Conservation (phyloP, 306 rosid species). For the Casuarina glauca region DNA sequence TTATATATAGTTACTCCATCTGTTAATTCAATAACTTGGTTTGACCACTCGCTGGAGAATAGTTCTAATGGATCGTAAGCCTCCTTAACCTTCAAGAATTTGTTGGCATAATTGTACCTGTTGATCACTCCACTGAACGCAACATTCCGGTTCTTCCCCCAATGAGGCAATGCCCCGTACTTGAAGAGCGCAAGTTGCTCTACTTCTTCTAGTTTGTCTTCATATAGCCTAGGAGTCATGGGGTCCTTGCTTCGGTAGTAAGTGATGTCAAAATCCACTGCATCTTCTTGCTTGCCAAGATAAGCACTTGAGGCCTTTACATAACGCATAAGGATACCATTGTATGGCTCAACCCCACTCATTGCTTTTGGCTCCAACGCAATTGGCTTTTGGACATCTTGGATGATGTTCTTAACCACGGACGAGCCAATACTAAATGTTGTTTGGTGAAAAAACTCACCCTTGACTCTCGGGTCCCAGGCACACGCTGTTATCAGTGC, state of each 20-base stretch:
- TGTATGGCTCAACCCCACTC: constrained; percentile 62
- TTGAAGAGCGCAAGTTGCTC: constrained; percentile 73
- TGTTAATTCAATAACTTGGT: constrained; percentile 55
- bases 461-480: constrained; percentile 70
- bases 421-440: too few relatives aligned
- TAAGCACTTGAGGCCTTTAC: constrained; percentile 38
- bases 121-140: constrained; percentile 31
- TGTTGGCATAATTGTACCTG: too few relatives aligned
- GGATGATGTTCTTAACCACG: too few relatives aligned
- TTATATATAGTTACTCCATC: constrained; percentile 30
- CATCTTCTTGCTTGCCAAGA: too few relatives aligned
- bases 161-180: constrained; percentile 75
- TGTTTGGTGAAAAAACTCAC: constrained; percentile 26
- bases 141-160: constrained; percentile 69
- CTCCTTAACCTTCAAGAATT: too few relatives aligned
- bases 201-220: constrained; percentile 68
- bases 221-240: constrained; percentile 58
- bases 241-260: constrained; percentile 35
- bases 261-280: too few relatives aligned
- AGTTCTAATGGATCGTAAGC: constrained; percentile 29
- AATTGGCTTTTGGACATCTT: constrained; percentile 33
- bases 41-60: constrained; percentile 69
- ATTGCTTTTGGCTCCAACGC: constrained; percentile 49
- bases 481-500: constrained; percentile 47
- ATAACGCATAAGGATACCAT: constrained; percentile 76